Evolutionary conservation across 1,284 basidiomycete species (phyloP).

Genomic region (Spongiforma sp.): DNA sequence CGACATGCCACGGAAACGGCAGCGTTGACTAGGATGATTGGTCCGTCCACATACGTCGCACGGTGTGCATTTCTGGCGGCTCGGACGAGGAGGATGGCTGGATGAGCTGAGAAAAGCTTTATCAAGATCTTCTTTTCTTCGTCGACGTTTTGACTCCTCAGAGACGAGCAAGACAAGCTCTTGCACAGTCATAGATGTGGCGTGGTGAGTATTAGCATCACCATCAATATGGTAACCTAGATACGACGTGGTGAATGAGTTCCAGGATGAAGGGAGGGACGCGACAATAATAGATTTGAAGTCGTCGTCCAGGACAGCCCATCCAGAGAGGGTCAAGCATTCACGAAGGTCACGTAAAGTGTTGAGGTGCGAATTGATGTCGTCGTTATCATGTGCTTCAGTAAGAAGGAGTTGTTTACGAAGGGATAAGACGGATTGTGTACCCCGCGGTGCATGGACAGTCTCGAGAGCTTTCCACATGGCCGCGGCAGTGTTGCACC

Average conservation of each 20-base stretch:
- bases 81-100: background rate
- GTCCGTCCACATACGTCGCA: background rate
- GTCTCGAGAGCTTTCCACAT: background rate
- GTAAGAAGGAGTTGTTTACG: background rate
- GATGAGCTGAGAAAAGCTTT: no score
- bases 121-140: background rate
- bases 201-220: background rate
- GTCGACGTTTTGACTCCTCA: background rate
- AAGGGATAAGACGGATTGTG: background rate
- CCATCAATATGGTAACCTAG: background rate
- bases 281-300: background rate
- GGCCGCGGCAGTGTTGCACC: fast-evolving
- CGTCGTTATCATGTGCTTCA: background rate
- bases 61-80: background rate
- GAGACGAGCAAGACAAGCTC: background rate
- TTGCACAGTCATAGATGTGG: background rate
- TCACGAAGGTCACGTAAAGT: fast-evolving
- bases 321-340: background rate
- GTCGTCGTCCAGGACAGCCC: fast-evolving
- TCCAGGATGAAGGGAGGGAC: background rate
- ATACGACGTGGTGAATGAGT: background rate
- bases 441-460: background rate
- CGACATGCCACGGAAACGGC: background rate
- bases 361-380: background rate
- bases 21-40: background rate